These are phyloP conservation scores for Yamadazyma endophytica DNA, from an alignment of 805 yeast genomes.

Conservation along the genomic window DNA sequence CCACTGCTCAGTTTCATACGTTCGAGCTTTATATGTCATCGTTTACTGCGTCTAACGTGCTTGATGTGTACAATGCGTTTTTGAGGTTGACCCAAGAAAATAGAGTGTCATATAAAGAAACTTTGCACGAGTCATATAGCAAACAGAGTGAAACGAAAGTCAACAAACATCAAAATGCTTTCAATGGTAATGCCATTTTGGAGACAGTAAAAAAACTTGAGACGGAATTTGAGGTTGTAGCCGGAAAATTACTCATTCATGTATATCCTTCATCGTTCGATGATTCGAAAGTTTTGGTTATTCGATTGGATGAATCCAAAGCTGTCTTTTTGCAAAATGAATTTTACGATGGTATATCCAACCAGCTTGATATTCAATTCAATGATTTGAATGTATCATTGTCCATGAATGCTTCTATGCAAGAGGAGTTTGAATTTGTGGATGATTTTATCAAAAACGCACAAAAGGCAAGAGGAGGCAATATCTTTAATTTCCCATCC, in stretches of 20 bases:
- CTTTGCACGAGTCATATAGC: conserved; percentile 53
- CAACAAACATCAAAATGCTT: conserved; percentile 1
- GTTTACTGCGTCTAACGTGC: conserved; percentile 75
- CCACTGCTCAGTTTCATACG: conserved; percentile 44
- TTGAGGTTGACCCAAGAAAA: conserved; percentile 71
- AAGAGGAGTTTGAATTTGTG: conserved; percentile 50
- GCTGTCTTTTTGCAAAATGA: conserved; percentile 51
- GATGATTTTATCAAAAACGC: conserved; percentile 55
- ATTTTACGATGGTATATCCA: conserved; percentile 42
- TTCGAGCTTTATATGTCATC: conserved; percentile 72
- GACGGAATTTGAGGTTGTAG: conserved; percentile 61
- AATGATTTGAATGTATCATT: conserved; percentile 65
- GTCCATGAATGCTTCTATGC: conserved; percentile 51
- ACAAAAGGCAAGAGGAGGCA: conserved; percentile 67
- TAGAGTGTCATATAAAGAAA: conserved; percentile 68
- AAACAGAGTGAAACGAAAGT: not conserved
- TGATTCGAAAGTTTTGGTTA: conserved; percentile 71
- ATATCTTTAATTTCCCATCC: conserved; percentile 75
- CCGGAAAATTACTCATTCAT: conserved; percentile 56
- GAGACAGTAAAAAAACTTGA: conserved; percentile 46
- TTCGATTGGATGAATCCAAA: conserved; percentile 51
- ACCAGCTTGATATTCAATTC: conserved; percentile 57
- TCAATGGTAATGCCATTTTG: conserved; percentile 16
- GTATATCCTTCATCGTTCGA: conserved; percentile 79
- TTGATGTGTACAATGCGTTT: conserved; percentile 72